A percentile compares a stretch with the other conserved stretches of the same genome.
Evolutionary conservation across 768 basidiomycete genomes (phyloP).

Genomic region (Pleurotus djamor): DNA sequence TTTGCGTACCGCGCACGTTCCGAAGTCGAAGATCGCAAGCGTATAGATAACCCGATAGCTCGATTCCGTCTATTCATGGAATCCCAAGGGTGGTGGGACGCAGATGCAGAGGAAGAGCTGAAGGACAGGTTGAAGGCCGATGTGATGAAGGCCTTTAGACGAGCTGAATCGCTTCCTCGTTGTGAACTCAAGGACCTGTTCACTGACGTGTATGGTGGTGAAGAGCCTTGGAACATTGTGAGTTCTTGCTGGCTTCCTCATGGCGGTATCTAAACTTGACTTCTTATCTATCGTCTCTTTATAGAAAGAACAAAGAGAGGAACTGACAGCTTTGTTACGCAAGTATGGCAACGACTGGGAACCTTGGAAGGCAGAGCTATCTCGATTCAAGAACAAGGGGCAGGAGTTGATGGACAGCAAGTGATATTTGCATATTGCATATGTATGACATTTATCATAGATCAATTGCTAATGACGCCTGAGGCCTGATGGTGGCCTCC

Average conservation of each 20-base stretch:
- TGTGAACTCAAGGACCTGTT: slow-evolving; percentile 79
- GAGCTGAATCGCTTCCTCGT: slow-evolving; percentile 68
- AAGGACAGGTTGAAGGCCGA: slow-evolving; percentile 67
- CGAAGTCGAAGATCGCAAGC: slow-evolving; percentile 90
- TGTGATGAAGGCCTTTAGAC: slow-evolving; percentile 77
- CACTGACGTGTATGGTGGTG: slow-evolving; percentile 84
- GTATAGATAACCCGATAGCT: slow-evolving; percentile 85
- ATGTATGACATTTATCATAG: not conserved
- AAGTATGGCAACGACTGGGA: slow-evolving; percentile 90
- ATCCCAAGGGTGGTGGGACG: slow-evolving; percentile 82
- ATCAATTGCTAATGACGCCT: not conserved
- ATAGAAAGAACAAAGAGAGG: slow-evolving; percentile 82
- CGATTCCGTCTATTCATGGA: slow-evolving; percentile 88
- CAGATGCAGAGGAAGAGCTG: slow-evolving; percentile 67
- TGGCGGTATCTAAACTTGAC: too few relatives aligned
- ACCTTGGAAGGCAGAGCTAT: slow-evolving; percentile 80
- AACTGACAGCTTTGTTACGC: slow-evolving; percentile 66
- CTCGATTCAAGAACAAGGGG: slow-evolving; percentile 73
- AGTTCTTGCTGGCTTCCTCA: slow-evolving; percentile 25
- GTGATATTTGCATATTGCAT: not conserved
- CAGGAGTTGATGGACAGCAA: slow-evolving; percentile 44
- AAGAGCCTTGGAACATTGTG: slow-evolving; percentile 83
- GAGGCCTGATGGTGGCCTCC: too few relatives aligned
- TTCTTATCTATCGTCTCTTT: not conserved
- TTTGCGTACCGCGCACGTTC: slow-evolving; percentile 88